Base-by-base conservation (phyloP, 306 rosid species). In the Dryas octopetala region DNA sequence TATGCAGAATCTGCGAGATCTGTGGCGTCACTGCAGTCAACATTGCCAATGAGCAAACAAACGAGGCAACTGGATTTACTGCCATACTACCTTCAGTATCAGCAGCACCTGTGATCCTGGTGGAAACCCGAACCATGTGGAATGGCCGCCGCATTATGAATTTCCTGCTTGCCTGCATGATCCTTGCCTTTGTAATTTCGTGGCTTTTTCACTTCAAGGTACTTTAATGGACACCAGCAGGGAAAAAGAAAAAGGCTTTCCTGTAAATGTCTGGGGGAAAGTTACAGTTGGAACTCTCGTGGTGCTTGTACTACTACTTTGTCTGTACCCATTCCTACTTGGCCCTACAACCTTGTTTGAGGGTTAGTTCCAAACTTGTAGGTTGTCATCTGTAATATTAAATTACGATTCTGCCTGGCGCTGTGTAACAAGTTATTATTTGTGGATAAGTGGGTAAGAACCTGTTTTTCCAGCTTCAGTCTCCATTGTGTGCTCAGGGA, bases 141-240 rank as follows among this genome's bases (percentile, higher is more conserved):
- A 87, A 73, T 46, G 83, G 87, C 54, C 82, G 83, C 23, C 80
- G 87, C 41, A 75, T 86, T 53, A 83, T 83, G 85, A 83, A 86
- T 70, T 86, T 83, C 68, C 83, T 86, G 41, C 81, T 86, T 69
- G 85, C 85, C 68, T 80, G 87, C 76, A 77, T 83, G 84, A 80
- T 86, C 58, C 68, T 86, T 62, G 90, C 85, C 61, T 83, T 83
- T 55, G 81, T 84, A 63, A 76, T 84, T 72, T 86, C 87, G 14
- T 86, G 87, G 90, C 87, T 81, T 58, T 86, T 86, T 53, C 86
- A 86, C 84, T 86, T 83, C 82, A 83, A 83, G 71, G 69, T 78
- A 74, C 65, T 86, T 19, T 65, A 52, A 66, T 38, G 65, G 49
- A 41, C 67, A 48, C 45, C 62, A 23, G 43, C 23, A 40, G 19